Evolutionary conservation across 176 grass and related monocot genomes (phyloP).

Genomic region (Chrysopogon serrulatus): DNA sequence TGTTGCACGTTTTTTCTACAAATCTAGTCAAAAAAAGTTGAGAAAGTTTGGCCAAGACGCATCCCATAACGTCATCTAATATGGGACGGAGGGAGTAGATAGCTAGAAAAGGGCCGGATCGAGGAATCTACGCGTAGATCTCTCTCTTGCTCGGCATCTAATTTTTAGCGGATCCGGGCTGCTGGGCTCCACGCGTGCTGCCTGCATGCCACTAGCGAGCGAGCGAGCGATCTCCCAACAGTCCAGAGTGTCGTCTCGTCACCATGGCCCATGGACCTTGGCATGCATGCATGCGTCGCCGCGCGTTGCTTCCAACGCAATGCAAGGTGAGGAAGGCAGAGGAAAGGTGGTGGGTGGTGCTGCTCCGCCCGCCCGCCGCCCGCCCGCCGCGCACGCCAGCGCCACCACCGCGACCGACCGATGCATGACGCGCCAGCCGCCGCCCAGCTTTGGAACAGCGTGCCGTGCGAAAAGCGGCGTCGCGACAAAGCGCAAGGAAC

Average conservation of each 20-base stretch:
- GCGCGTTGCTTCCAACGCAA: not conserved
- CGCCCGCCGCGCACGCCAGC: not conserved
- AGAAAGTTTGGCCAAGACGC: too few species aligned
- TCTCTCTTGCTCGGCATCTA: too few species aligned
- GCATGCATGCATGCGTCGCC: not conserved
- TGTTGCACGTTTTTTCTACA: too few species aligned
- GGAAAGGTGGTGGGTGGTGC: not conserved
- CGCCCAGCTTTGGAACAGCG: not conserved
- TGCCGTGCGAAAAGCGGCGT: slow-evolving; percentile 15
- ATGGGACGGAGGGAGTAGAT: too few species aligned
- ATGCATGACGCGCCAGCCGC: not conserved
- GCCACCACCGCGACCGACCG: not conserved
- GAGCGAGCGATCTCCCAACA: not conserved
- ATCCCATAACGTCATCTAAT: too few species aligned
- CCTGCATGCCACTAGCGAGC: too few species aligned
- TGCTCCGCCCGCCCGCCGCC: not conserved
- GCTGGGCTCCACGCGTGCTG: not conserved
- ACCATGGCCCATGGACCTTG: too few species aligned
- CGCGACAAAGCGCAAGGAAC: slow-evolving; percentile 36
- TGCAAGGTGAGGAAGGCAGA: too few species aligned
- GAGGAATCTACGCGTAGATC: not conserved
- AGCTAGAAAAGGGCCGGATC: not conserved
- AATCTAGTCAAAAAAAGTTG: too few species aligned
- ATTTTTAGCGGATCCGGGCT: not conserved
- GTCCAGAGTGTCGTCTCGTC: too few species aligned